Conservation (phyloP, 495 filamentous ascomycete genomes). For the Annulohypoxylon maeteangense region DNA sequence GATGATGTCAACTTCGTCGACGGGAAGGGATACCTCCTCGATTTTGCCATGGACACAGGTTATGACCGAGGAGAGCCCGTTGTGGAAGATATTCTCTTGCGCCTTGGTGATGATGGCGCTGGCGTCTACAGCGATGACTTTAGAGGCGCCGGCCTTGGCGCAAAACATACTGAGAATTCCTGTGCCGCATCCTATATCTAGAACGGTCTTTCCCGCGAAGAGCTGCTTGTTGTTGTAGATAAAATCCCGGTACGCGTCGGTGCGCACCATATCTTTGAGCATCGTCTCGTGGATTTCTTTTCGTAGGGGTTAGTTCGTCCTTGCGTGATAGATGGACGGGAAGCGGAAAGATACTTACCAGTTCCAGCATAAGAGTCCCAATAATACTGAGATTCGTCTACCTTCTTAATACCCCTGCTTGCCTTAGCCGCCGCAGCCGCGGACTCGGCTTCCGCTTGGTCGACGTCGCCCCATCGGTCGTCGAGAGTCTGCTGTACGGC, state of each 20-base stretch:
- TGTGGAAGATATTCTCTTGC: slow-evolving; percentile 85
- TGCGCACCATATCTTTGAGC: slow-evolving; percentile 96
- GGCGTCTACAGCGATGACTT: slow-evolving; percentile 97
- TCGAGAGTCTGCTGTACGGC: slow-evolving; percentile 77
- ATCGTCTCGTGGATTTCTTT: slow-evolving; percentile 90
- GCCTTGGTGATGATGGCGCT: slow-evolving; percentile 97
- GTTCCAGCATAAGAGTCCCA: slow-evolving; percentile 77
- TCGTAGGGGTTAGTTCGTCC: not conserved
- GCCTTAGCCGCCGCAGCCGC: not conserved
- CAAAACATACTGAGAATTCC: slow-evolving; percentile 87
- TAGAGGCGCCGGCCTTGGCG: slow-evolving; percentile 89
- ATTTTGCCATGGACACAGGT: slow-evolving; percentile 94
- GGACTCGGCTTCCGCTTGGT: slow-evolving; percentile 39
- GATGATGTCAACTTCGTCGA: slow-evolving; percentile 94
- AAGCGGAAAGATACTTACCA: slow-evolving; percentile 15
- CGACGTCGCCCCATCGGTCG: slow-evolving; percentile 68
- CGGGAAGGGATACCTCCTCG: slow-evolving; percentile 92
- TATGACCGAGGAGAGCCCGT: slow-evolving; percentile 84
- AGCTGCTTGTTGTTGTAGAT: slow-evolving; percentile 97
- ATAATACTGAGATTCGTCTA: slow-evolving; percentile 73
- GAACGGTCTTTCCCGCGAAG: slow-evolving; percentile 96
- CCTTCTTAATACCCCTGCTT: slow-evolving; percentile 45
- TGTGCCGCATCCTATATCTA: slow-evolving; percentile 98
- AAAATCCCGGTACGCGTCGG: slow-evolving; percentile 93
- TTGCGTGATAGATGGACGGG: not conserved